Conservation (phyloP, 139 green algal genomes). For the Tetraselmis chui region DNA sequence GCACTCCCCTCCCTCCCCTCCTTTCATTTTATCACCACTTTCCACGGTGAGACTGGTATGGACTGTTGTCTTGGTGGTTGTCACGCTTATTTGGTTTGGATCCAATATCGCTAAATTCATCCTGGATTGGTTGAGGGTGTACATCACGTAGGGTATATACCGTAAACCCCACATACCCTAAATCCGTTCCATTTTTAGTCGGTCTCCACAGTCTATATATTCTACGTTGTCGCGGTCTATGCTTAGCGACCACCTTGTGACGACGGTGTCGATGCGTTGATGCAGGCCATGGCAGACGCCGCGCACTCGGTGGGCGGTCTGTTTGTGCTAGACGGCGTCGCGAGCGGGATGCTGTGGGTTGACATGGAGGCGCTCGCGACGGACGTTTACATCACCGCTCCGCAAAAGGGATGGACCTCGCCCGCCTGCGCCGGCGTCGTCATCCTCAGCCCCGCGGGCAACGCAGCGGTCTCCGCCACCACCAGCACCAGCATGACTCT, state of each 20-base stretch:
- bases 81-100: too few relatives aligned
- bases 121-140: too few relatives aligned
- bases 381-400: conserved; percentile 21
- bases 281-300: conserved; percentile 1
- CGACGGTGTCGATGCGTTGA: not conserved
- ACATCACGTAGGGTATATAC: too few relatives aligned
- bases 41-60: too few relatives aligned
- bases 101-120: not conserved
- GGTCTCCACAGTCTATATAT: not conserved
- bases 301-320: conserved; percentile 15
- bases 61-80: too few relatives aligned
- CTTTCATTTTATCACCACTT: too few relatives aligned
- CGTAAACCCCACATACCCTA: too few relatives aligned
- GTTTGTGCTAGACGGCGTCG: conserved; percentile 27
- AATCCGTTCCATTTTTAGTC: not conserved
- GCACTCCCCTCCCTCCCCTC: too few relatives aligned
- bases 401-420: conserved; percentile 25
- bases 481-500: conserved; percentile 21
- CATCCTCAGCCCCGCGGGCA: conserved; percentile 14
- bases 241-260: not conserved
- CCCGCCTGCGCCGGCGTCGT: conserved; percentile 18
- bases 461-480: not conserved
- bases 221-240: not conserved
- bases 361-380: conserved; percentile 23
- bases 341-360: conserved; percentile 18